phyloP scores from a whole-genome alignment of 805 yeast species.

The Suhomyces sp. region DNA sequence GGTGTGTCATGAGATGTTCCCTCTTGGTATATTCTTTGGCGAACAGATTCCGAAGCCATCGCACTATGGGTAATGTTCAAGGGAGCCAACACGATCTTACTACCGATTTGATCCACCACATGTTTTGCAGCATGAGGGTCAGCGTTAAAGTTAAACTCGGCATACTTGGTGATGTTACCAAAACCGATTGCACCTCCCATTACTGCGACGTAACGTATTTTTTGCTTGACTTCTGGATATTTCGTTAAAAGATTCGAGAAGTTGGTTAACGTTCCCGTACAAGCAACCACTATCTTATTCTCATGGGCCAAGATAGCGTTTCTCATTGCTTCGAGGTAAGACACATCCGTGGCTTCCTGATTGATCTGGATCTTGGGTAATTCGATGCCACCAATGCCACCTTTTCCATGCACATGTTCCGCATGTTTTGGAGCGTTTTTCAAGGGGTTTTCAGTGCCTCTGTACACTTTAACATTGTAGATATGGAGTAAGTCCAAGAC shows the following conservation, averaged over 20 bases:
- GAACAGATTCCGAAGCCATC: constrained; percentile 38
- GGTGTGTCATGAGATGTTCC: constrained; percentile 26
- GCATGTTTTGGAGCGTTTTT: constrained; percentile 51
- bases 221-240: constrained; percentile 53
- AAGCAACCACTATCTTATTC: constrained; percentile 58
- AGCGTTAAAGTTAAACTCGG: constrained; percentile 74
- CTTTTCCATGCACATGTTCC: constrained; percentile 65
- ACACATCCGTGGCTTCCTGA: constrained; percentile 18
- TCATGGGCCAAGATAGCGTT: constrained; percentile 43
- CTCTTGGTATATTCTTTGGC: constrained; percentile 20
- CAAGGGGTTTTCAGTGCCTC: constrained; percentile 64
- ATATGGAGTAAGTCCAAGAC: constrained; percentile 55
- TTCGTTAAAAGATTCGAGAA: constrained; percentile 53
- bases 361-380: constrained; percentile 52
- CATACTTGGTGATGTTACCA: constrained; percentile 51
- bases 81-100: constrained; percentile 58
- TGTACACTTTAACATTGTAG: constrained; percentile 58
- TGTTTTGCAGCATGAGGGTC: constrained; percentile 75
- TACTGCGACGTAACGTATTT: constrained; percentile 55
- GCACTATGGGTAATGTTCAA: constrained; percentile 71
- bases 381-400: constrained; percentile 77
- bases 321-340: constrained; percentile 37
- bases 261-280: constrained; percentile 80
- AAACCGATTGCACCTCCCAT: constrained; percentile 74
- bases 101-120: constrained; percentile 51